Percentiles rank a stretch among this genome's conserved stretches.
phyloP scores from a whole-genome alignment of 176 grass and related monocot genomes.

The Bromus sterilis region DNA sequence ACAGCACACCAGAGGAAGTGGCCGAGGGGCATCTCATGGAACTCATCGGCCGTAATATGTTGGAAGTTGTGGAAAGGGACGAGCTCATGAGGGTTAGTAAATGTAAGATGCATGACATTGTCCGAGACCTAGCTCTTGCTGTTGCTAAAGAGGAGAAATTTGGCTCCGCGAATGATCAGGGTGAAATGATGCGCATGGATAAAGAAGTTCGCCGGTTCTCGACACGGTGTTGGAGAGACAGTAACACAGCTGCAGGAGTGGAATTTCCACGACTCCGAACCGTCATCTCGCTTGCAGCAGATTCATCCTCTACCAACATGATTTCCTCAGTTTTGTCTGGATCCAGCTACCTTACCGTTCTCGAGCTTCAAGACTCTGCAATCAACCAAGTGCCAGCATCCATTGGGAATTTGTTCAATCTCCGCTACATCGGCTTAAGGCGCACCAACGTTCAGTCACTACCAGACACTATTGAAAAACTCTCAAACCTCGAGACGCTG shows the following conservation, averaged over 20 bases:
- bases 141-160: conserved; percentile 37
- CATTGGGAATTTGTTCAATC: conserved; percentile 25
- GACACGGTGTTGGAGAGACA: background rate
- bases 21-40: conserved; percentile 38
- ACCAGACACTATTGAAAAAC: conserved; percentile 20
- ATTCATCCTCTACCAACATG: background rate
- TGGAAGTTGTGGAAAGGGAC: conserved; percentile 34
- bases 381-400: conserved; percentile 10
- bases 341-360: conserved; percentile 25
- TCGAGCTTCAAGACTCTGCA: conserved; percentile 21
- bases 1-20: conserved; percentile 15
- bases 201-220: conserved; percentile 19
- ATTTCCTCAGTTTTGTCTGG: background rate
- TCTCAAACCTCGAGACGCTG: conserved; percentile 20
- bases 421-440: conserved; percentile 28
- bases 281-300: background rate
- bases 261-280: conserved; percentile 13
- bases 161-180: background rate
- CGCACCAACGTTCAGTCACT: conserved; percentile 19
- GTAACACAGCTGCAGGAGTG: background rate
- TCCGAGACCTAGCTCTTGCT: conserved; percentile 34
- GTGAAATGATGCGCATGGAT: background rate
- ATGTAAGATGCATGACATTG: conserved; percentile 42
- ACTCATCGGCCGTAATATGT: conserved; percentile 34
- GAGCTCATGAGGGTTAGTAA: conserved; percentile 1